Conservation (phyloP, 176 grass and related monocot genomes). For the Tillandsia leiboldiana region DNA sequence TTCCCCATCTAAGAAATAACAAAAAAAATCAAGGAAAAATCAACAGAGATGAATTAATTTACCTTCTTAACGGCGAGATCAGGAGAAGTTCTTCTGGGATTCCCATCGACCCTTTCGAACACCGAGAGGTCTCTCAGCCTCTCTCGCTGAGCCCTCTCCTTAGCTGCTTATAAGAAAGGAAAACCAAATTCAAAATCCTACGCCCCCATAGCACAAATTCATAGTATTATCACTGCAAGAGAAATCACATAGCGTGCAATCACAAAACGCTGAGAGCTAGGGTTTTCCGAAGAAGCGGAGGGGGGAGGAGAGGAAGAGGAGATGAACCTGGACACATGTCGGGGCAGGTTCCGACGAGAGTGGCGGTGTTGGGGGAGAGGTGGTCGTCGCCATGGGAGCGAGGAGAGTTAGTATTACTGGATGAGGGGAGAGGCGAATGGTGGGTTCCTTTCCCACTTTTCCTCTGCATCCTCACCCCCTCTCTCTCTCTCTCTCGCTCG, state of each 20-base stretch:
- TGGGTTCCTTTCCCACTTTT: slow-evolving; percentile 11
- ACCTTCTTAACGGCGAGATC: slow-evolving; percentile 85
- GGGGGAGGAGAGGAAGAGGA: background rate
- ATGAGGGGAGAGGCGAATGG: slow-evolving; percentile 10
- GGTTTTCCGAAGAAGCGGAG: slow-evolving; percentile 16
- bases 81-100: slow-evolving; percentile 50
- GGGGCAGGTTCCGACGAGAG: slow-evolving; percentile 54
- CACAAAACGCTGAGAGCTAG: background rate
- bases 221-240: background rate
- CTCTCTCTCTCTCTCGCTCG: background rate
- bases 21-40: background rate
- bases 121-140: slow-evolving; percentile 71
- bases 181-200: background rate
- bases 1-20: background rate
- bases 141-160: slow-evolving; percentile 69
- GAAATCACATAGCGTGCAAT: background rate
- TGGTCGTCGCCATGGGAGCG: background rate
- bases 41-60: slow-evolving; percentile 10
- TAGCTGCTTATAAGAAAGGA: slow-evolving; percentile 31
- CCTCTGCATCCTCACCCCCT: slow-evolving; percentile 9
- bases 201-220: background rate
- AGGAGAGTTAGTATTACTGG: background rate
- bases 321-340: slow-evolving; percentile 81
- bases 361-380: slow-evolving; percentile 11
- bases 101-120: slow-evolving; percentile 51